These are phyloP conservation scores for Spergularia bocconei DNA, from an alignment of 148 eudicot genomes.

Conservation along the genomic window DNA sequence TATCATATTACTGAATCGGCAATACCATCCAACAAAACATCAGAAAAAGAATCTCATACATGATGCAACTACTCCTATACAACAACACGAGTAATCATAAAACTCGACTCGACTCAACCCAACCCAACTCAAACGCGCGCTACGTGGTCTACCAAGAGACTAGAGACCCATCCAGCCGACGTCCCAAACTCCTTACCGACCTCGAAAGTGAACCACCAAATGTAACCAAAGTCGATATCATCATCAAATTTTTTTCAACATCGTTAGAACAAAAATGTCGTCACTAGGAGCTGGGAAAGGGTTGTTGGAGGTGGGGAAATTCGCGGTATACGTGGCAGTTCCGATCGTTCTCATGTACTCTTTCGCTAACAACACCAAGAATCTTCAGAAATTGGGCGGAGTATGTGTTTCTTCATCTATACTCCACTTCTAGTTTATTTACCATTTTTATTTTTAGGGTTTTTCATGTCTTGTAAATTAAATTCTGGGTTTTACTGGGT, in stretches of 20 bases:
- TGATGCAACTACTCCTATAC: no score
- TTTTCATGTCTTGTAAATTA: neutral
- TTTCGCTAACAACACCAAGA: constrained; percentile 73
- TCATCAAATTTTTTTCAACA: neutral
- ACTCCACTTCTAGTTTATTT: neutral
- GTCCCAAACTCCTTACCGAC: no score
- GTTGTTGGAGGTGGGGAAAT: constrained; percentile 74
- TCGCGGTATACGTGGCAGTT: constrained; percentile 69
- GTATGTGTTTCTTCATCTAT: constrained; percentile 32
- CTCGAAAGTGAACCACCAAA: neutral
- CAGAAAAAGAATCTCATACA: no score
- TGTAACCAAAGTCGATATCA: no score
- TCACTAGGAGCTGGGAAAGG: constrained; percentile 78
- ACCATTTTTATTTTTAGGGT: neutral
- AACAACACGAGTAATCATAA: no score
- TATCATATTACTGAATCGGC: no score
- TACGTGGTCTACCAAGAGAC: no score
- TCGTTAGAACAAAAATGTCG: constrained; percentile 46
- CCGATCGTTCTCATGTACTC: constrained; percentile 82
- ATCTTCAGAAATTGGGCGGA: constrained; percentile 74
- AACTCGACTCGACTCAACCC: no score
- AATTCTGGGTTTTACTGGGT: neutral
- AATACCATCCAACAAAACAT: no score
- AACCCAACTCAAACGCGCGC: no score
- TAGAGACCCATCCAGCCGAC: no score